Conservation (phyloP, 1,139 yeast species). For the Candida mesenterica region DNA sequence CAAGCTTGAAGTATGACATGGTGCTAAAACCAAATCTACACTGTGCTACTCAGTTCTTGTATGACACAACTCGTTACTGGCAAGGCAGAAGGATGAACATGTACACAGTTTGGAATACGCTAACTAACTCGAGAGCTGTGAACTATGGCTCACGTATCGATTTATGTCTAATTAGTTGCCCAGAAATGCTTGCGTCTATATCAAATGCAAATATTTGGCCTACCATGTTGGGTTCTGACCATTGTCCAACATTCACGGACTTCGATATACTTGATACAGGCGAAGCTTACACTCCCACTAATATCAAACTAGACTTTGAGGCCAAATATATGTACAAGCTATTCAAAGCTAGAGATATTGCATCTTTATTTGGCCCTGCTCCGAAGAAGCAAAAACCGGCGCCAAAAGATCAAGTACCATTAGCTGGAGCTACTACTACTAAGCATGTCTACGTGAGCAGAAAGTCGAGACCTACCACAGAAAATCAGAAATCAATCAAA, state of each 20-base stretch:
- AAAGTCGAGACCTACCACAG: slow-evolving; percentile 1
- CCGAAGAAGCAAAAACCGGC: not conserved
- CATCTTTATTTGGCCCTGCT: slow-evolving; percentile 49
- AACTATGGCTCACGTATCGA: slow-evolving; percentile 91
- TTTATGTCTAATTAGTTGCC: slow-evolving; percentile 53
- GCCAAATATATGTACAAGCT: slow-evolving; percentile 54
- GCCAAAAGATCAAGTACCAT: not conserved
- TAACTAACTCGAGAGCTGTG: slow-evolving; percentile 71
- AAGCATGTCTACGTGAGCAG: slow-evolving; percentile 12
- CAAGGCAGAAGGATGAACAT: slow-evolving; percentile 61
- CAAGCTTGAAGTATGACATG: slow-evolving; percentile 11
- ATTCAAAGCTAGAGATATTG: slow-evolving; percentile 48
- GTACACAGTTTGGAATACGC: slow-evolving; percentile 93
- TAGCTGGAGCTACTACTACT: slow-evolving; percentile 1
- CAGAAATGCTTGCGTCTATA: slow-evolving; percentile 31
- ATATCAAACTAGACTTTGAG: slow-evolving; percentile 45
- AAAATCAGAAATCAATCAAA: slow-evolving; percentile 1
- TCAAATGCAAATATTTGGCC: slow-evolving; percentile 65
- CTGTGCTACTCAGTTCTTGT: slow-evolving; percentile 32
- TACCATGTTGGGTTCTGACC: slow-evolving; percentile 80
- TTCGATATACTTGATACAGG: slow-evolving; percentile 27
- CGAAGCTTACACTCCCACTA: slow-evolving; percentile 4
- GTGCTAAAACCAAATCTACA: slow-evolving; percentile 2
- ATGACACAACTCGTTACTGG: slow-evolving; percentile 62
- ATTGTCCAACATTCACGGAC: slow-evolving; percentile 87